Percentiles rank a stretch among this genome's conserved stretches.
Evolutionary conservation across 116 monocot genomes (phyloP).

Genomic region (Zostera marina): DNA sequence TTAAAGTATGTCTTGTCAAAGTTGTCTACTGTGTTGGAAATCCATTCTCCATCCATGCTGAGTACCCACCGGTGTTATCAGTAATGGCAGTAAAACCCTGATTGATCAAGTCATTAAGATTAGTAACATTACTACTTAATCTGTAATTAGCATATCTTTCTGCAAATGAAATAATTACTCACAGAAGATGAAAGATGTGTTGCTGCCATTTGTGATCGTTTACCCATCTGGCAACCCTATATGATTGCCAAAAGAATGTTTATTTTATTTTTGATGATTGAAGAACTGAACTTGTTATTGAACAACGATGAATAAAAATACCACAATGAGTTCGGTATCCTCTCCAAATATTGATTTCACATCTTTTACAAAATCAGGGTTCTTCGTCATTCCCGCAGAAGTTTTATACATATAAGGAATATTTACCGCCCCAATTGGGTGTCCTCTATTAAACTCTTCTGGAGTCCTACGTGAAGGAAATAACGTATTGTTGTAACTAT

Average conservation of each 20-base stretch:
- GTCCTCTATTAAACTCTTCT: slow-evolving; percentile 68
- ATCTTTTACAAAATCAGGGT: slow-evolving; percentile 35
- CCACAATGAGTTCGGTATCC: too few species aligned
- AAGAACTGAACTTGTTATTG: neutral
- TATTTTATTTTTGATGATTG: neutral
- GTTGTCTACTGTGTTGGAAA: neutral
- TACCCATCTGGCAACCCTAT: slow-evolving; percentile 81
- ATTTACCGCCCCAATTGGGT: slow-evolving; percentile 52
- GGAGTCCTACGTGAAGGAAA: slow-evolving; percentile 28
- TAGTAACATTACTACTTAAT: too few species aligned
- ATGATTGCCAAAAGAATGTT: neutral
- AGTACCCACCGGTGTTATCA: neutral
- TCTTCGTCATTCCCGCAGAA: slow-evolving; percentile 43
- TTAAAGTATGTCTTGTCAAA: too few species aligned
- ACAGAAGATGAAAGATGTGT: slow-evolving; percentile 65
- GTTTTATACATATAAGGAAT: slow-evolving; percentile 64
- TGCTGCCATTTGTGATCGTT: slow-evolving; percentile 70
- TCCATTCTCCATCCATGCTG: neutral
- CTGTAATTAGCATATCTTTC: too few species aligned
- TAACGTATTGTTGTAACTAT: neutral
- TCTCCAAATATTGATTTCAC: too few species aligned
- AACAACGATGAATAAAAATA: slow-evolving; percentile 7
- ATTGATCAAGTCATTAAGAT: neutral
- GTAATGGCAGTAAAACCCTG: slow-evolving; percentile 2
- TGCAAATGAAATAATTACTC: slow-evolving; percentile 9